These are phyloP conservation scores for Plicaturopsis crispa DNA, from an alignment of 768 basidiomycete genomes.

Conservation along the genomic window DNA sequence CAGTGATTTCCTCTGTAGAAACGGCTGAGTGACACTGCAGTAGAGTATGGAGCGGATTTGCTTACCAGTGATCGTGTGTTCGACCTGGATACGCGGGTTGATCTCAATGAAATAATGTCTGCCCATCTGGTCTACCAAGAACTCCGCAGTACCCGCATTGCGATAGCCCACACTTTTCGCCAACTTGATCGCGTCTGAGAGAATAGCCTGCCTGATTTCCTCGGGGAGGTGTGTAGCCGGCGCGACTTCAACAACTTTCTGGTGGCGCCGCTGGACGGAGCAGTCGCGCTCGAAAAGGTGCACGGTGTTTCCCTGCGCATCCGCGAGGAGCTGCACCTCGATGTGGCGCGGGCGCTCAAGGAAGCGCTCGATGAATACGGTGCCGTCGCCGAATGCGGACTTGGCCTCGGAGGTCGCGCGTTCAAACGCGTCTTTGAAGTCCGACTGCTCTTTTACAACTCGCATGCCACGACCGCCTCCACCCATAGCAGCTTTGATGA, in stretches of 20 bases:
- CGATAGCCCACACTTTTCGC: conserved; percentile 91
- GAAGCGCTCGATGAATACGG: conserved; percentile 98
- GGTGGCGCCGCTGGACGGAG: conserved; percentile 95
- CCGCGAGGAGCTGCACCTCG: conserved; percentile 93
- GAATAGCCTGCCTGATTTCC: conserved; percentile 81
- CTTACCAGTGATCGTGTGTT: conserved; percentile 95
- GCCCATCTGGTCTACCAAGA: conserved; percentile 94
- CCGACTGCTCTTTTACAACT: conserved; percentile 89
- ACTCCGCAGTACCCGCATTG: conserved; percentile 97
- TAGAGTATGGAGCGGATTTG: conserved; percentile 5
- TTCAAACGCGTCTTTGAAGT: conserved; percentile 84
- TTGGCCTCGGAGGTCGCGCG: conserved; percentile 94
- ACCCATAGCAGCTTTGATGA: conserved; percentile 99
- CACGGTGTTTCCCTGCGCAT: conserved; percentile 87
- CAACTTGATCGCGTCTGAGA: conserved; percentile 88
- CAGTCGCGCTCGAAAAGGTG: conserved; percentile 99
- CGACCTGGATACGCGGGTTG: conserved; percentile 98
- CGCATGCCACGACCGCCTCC: conserved; percentile 99
- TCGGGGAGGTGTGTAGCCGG: conserved; percentile 93
- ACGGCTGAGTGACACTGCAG: conserved; percentile 5
- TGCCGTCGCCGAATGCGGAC: conserved; percentile 96
- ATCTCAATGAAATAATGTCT: conserved; percentile 99
- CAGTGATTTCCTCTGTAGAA: conserved; percentile 90
- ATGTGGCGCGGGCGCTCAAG: conserved; percentile 96
- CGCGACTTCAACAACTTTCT: conserved; percentile 98